phyloP scores from a whole-genome alignment of 2,329 filamentous ascomycete genomes.

The Ambrosiella cleistominuta region DNA sequence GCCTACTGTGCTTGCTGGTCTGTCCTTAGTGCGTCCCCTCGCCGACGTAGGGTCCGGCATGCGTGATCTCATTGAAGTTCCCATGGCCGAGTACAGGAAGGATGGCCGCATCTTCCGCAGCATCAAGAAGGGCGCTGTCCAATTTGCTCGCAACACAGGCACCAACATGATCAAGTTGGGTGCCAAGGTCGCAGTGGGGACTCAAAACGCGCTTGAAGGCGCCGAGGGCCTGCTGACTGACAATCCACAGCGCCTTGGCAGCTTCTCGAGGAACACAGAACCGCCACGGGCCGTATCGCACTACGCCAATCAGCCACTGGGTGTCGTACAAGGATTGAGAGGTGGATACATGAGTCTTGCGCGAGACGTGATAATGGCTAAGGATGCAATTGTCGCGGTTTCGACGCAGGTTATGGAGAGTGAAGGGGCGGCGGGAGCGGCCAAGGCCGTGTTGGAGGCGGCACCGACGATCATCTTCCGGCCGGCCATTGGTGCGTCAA shows the following conservation, averaged over 20 bases:
- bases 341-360: conserved; percentile 70
- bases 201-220: conserved; percentile 78
- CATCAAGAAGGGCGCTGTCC: conserved; percentile 73
- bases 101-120: conserved; percentile 84
- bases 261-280: conserved; percentile 40
- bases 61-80: conserved; percentile 70
- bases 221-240: conserved; percentile 57
- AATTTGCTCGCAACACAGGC: conserved; percentile 84
- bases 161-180: conserved; percentile 88
- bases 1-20: conserved; percentile 68
- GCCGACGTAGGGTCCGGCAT: conserved; percentile 85
- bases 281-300: conserved; percentile 68
- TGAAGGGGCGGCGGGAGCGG: conserved; percentile 61
- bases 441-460: conserved; percentile 57
- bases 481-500: conserved; percentile 77
- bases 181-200: conserved; percentile 85
- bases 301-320: conserved; percentile 86
- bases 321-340: conserved; percentile 68
- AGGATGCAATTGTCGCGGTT: conserved; percentile 86
- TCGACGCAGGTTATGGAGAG: conserved; percentile 83
- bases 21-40: conserved; percentile 76
- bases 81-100: conserved; percentile 81
- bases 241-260: not conserved
- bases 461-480: conserved; percentile 87
- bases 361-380: conserved; percentile 68